Base-by-base conservation (phyloP, 352 stramenopile genomes). In the Globisporangium echinulatum region DNA sequence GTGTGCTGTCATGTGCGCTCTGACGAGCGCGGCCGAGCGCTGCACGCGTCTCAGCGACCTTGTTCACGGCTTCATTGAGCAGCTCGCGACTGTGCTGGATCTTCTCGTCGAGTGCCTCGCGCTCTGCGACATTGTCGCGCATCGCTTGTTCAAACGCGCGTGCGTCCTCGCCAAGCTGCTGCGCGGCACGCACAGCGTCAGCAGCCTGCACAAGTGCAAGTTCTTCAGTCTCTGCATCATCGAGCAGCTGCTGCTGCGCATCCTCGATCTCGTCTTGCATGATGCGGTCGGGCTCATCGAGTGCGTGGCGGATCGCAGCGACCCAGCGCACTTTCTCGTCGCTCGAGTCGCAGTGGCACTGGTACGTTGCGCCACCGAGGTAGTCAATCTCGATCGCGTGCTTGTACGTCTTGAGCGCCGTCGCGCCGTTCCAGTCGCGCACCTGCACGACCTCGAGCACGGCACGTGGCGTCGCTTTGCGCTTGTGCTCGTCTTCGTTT, bases 201-300 rank as follows among this genome's bases (percentile, higher is more conserved):
- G 70, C 71, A 5, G 79, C 79, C 4, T 68, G 59, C n/a, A 69
- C 59, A 49, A 87, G 71, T 2, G 75, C 79, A 19, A 70, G 66
- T 39, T 69, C 69, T 37, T 83, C 69, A 1, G 68, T 58, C 42
- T 77, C 66, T 4, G 64, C 54, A 43, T 90, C 79, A 0, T 62
- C 36, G 15, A 71, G 39, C 0, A 92, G 54, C 36, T 85, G 70
- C 4, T 70, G 66, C 59, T 91, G 83, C 2, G 75, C 77, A 25
- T 90, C 79, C 5, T 85, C 71, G 57, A 92, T 90, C 59, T 92
- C 83, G 15, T 92, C 83, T 47, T 86, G 68, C 0, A 82, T 73
- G 51, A 92, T 79, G 2, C 83, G 83, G 33, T 88, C 65, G 0
- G 83, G 83, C 58, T 92, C 83, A 10, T 88, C 77, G 17, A 92